A percentile compares a stretch with the other conserved stretches of the same genome.
phyloP scores from a whole-genome alignment of 1,139 yeast genomes.

The Magnusiomyces clavatus region DNA sequence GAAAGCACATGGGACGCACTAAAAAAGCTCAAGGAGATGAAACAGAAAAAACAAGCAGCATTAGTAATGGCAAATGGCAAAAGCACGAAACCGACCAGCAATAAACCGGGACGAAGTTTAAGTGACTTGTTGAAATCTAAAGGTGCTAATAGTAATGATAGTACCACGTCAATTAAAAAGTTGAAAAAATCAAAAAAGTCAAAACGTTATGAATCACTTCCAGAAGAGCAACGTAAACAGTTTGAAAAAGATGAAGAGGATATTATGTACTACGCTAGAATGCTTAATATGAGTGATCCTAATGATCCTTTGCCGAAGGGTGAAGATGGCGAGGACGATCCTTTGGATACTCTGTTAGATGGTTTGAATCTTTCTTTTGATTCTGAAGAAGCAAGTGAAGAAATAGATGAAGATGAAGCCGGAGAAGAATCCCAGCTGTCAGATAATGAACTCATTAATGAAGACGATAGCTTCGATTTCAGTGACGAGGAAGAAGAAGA shows the following conservation, averaged over 20 bases:
- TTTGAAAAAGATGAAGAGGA: conserved; percentile 56
- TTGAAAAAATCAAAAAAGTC: conserved; percentile 19
- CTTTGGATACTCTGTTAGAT: conserved; percentile 66
- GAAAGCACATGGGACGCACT: conserved; percentile 41
- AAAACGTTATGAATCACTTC: conserved; percentile 4
- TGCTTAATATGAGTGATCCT: conserved; percentile 61
- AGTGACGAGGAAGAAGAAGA: conserved; percentile 12
- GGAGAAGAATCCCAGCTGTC: not conserved
- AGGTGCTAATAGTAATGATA: too few relatives aligned
- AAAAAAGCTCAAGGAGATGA: conserved; percentile 35
- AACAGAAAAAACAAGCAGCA: conserved; percentile 8
- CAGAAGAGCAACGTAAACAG: conserved; percentile 12
- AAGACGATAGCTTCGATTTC: conserved; percentile 18
- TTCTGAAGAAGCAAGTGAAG: conserved; percentile 1
- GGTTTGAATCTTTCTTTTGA: conserved; percentile 58
- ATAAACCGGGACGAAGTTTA: too few relatives aligned
- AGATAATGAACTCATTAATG: not conserved
- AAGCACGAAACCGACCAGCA: too few relatives aligned
- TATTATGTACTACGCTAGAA: conserved; percentile 73
- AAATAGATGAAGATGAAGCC: not conserved
- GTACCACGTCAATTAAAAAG: conserved; percentile 14
- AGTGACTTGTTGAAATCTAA: too few relatives aligned
- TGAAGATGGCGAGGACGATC: conserved; percentile 48
- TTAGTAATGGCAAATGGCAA: too few relatives aligned
- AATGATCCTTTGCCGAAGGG: conserved; percentile 11